phyloP scores from a whole-genome alignment of 768 basidiomycete genomes.

The Galerina sulciceps region DNA sequence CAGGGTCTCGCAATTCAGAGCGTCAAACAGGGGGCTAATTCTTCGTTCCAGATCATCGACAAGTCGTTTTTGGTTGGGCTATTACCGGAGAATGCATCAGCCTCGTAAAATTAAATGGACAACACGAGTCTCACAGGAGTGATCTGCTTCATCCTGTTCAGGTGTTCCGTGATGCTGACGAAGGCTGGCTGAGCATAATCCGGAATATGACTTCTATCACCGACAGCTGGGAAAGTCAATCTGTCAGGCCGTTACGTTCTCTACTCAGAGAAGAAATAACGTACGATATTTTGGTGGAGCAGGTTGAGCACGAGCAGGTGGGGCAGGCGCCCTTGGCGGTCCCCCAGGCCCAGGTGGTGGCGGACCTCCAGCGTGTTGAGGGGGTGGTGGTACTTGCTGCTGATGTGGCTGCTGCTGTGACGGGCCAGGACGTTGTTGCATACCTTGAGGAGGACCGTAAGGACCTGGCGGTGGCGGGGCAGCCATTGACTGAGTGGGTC shows the following conservation, averaged over 20 bases:
- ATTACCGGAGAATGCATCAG: background rate
- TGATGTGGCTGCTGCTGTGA: slow-evolving; percentile 18
- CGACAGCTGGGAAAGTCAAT: slow-evolving; percentile 61
- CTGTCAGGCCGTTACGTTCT: background rate
- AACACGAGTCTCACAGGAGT: slow-evolving; percentile 61
- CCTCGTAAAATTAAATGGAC: slow-evolving; percentile 2
- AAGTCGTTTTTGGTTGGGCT: slow-evolving; percentile 85
- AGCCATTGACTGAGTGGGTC: background rate
- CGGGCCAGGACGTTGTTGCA: slow-evolving; percentile 26
- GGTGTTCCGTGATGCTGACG: slow-evolving; percentile 63
- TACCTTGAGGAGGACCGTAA: slow-evolving; percentile 47
- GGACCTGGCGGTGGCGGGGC: slow-evolving; percentile 36
- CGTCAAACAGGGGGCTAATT: slow-evolving; percentile 86
- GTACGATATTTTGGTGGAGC: slow-evolving; percentile 50
- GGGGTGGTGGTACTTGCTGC: slow-evolving; percentile 21
- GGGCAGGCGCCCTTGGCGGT: slow-evolving; percentile 22
- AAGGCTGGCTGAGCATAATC: slow-evolving; percentile 67
- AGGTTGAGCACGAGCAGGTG: slow-evolving; percentile 25
- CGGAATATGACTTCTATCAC: slow-evolving; percentile 93
- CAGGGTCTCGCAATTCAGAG: slow-evolving; percentile 87
- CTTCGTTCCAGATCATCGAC: slow-evolving; percentile 88
- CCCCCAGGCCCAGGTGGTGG: slow-evolving; percentile 27
- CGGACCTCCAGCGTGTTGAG: slow-evolving; percentile 28
- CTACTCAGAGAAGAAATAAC: slow-evolving; percentile 19
- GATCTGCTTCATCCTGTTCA: slow-evolving; percentile 71